These are phyloP conservation scores for Phytomonas sp. DNA, from an alignment of 208 protist species.

Conservation along the genomic window DNA sequence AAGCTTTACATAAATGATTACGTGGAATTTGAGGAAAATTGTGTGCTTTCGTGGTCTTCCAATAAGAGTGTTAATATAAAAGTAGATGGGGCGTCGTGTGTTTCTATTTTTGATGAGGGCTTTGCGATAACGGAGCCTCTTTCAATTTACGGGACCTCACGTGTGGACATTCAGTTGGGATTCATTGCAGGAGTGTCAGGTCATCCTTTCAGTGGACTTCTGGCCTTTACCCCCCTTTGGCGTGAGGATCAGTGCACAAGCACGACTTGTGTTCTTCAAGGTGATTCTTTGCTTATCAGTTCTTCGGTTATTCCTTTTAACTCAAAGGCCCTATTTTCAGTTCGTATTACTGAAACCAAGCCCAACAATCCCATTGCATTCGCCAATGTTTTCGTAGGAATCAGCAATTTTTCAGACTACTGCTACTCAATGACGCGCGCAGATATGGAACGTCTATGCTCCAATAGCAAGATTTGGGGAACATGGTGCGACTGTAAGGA, in stretches of 20 bases:
- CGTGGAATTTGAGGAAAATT: slow-evolving; percentile 77
- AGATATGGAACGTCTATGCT: slow-evolving; percentile 55
- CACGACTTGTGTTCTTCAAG: slow-evolving; percentile 23
- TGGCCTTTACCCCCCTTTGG: slow-evolving; percentile 67
- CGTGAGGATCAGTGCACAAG: slow-evolving; percentile 32
- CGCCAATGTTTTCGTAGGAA: slow-evolving; percentile 62
- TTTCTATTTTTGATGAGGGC: slow-evolving; percentile 41
- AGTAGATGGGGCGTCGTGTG: slow-evolving; percentile 26
- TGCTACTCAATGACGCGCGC: slow-evolving; percentile 28
- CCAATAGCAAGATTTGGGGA: slow-evolving; percentile 62
- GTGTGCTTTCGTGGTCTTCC: slow-evolving; percentile 45
- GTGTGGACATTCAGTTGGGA: slow-evolving; percentile 53
- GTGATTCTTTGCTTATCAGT: slow-evolving; percentile 55
- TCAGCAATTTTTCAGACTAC: slow-evolving; percentile 45
- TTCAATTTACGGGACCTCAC: slow-evolving; percentile 30
- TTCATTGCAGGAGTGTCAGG: slow-evolving; percentile 67
- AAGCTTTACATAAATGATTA: slow-evolving; percentile 35
- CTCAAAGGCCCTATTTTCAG: slow-evolving; percentile 49
- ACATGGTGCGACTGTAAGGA: slow-evolving; percentile 68
- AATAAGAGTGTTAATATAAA: slow-evolving; percentile 70
- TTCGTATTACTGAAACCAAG: slow-evolving; percentile 24
- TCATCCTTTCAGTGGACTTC: slow-evolving; percentile 66
- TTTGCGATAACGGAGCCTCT: slow-evolving; percentile 60
- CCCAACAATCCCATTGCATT: slow-evolving; percentile 26
- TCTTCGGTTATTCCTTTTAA: slow-evolving; percentile 43